Evolutionary conservation across 2,329 filamentous ascomycete species (phyloP).

Genomic region (Stachybotrys echinatus): DNA sequence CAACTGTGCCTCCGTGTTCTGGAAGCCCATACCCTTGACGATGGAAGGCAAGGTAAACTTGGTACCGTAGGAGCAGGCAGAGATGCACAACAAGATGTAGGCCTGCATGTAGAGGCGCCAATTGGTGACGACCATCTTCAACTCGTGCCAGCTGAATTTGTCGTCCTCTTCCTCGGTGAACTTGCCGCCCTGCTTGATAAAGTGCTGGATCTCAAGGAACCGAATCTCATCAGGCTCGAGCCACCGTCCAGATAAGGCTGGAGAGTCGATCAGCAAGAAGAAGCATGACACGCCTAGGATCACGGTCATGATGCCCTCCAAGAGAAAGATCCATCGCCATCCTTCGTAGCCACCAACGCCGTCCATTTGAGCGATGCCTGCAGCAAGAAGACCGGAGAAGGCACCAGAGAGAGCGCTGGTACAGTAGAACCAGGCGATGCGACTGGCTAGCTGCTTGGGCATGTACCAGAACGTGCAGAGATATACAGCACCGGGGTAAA

Average conservation of each 20-base stretch:
- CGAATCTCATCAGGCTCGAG: constrained; percentile 28
- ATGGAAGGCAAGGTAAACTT: constrained; percentile 27
- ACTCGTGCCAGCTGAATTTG: constrained; percentile 15
- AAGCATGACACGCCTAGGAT: constrained; percentile 29
- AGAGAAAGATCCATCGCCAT: constrained; percentile 53
- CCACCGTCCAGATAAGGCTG: constrained; percentile 25
- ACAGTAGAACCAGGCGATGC: constrained; percentile 21
- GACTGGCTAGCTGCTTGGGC: constrained; percentile 16
- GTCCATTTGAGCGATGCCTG: constrained; percentile 13
- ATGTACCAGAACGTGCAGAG: constrained; percentile 23
- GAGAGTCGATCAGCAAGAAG: constrained; percentile 38
- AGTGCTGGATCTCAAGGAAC: constrained; percentile 19
- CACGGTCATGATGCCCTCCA: constrained; percentile 52
- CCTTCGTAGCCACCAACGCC: constrained; percentile 42
- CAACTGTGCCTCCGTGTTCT: constrained; percentile 19
- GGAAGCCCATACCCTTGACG: constrained; percentile 31
- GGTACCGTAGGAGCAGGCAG: constrained; percentile 10
- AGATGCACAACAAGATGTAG: constrained; percentile 14
- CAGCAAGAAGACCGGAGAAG: constrained; percentile 31
- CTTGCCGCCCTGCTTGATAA: constrained; percentile 21
- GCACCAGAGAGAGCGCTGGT: constrained; percentile 35
- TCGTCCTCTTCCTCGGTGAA: constrained; percentile 13
- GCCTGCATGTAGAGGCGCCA: constrained; percentile 20
- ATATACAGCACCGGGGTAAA: constrained; percentile 22
- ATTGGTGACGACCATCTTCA: constrained; percentile 17